Percentiles rank a stretch among this genome's conserved stretches.
Conservation (phyloP, 179 eudicot species). For the Camellia oleifera region DNA sequence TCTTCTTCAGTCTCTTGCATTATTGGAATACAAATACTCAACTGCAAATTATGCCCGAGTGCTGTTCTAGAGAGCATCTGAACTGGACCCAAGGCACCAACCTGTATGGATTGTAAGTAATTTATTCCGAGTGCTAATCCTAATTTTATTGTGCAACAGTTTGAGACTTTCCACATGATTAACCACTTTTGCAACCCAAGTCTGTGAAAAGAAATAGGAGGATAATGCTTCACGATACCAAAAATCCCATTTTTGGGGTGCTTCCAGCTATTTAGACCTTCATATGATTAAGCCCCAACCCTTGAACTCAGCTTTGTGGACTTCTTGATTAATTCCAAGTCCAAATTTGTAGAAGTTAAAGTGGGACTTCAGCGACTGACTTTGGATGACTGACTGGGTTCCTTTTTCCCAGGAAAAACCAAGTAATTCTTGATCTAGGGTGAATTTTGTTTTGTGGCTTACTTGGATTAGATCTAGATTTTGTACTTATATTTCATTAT, state of each 20-base stretch:
- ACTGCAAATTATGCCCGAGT: slow-evolving; percentile 72
- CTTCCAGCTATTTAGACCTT: too few relatives aligned
- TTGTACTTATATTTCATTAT: too few relatives aligned
- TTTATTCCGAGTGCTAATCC: too few relatives aligned
- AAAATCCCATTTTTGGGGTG: too few relatives aligned
- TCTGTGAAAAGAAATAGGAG: too few relatives aligned
- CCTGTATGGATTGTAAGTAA: slow-evolving; percentile 92
- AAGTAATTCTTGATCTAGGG: not conserved
- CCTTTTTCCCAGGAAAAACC: not conserved
- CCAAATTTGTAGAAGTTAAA: not conserved
- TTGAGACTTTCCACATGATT: too few relatives aligned
- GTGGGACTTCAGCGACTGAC: not conserved
- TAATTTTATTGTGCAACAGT: too few relatives aligned
- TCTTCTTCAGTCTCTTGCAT: slow-evolving; percentile 87
- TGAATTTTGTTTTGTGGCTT: not conserved
- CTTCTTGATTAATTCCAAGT: not conserved
- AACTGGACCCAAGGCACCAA: slow-evolving; percentile 84
- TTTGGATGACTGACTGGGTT: too few relatives aligned
- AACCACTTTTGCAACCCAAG: too few relatives aligned
- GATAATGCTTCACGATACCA: too few relatives aligned
- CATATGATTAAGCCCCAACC: not conserved
- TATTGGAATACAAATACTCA: slow-evolving; percentile 75
- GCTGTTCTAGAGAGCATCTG: slow-evolving; percentile 74
- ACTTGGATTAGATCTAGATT: not conserved
- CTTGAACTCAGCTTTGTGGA: not conserved